phyloP scores from a whole-genome alignment of 306 rosid species.

The Lotus japonicus region DNA sequence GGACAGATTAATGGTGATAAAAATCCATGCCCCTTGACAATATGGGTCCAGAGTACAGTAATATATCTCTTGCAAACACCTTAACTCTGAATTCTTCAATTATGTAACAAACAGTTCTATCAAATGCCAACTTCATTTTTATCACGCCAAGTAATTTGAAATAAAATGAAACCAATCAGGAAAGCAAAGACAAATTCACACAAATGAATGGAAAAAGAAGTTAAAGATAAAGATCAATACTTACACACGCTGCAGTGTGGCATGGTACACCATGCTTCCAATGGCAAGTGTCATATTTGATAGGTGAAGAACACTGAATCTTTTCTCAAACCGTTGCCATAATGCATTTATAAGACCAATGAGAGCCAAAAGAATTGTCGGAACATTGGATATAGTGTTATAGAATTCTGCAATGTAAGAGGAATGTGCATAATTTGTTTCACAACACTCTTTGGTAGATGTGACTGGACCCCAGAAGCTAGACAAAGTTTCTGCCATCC shows the following conservation, averaged over 20 bases:
- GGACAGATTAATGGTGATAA: background rate
- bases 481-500: constrained; percentile 64
- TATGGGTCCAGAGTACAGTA: too few species aligned
- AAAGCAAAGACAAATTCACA: background rate
- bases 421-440: constrained; percentile 59
- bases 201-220: background rate
- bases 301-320: constrained; percentile 76
- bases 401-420: constrained; percentile 77
- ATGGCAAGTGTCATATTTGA: constrained; percentile 86
- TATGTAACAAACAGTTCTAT: background rate
- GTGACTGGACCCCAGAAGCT: constrained; percentile 96
- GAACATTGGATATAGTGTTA: constrained; percentile 78
- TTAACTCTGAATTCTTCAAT: background rate
- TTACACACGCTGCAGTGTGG: constrained; percentile 76
- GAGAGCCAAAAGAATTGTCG: constrained; percentile 72
- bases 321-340: constrained; percentile 85
- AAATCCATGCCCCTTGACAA: too few species aligned
- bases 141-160: background rate
- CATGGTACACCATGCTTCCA: constrained; percentile 90
- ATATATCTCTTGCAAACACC: too few species aligned
- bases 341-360: constrained; percentile 85
- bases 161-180: background rate
- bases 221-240: constrained; percentile 26
- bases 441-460: constrained; percentile 80
- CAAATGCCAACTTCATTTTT: background rate